Evolutionary conservation across 2,329 filamentous ascomycete species (phyloP).

Genomic region (Sordariomycetes sp.): DNA sequence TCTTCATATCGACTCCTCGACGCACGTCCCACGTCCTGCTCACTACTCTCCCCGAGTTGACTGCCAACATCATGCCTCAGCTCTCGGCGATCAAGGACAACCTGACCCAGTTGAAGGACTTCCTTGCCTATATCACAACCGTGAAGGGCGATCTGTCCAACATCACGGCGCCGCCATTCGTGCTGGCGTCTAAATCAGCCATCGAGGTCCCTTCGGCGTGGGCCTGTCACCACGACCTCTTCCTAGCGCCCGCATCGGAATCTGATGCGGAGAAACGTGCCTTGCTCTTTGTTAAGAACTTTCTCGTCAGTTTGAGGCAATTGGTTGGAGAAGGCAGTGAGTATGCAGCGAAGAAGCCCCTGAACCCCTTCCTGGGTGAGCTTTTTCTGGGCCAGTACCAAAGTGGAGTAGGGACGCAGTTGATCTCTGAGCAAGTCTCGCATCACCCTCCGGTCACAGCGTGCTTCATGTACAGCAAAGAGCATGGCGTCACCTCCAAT

Average conservation of each 20-base stretch:
- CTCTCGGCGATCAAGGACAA: neutral
- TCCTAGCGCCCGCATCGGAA: constrained; percentile 36
- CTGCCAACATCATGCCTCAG: neutral
- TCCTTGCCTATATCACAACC: constrained; percentile 5
- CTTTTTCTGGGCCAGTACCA: constrained; percentile 28
- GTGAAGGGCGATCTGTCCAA: constrained; percentile 42
- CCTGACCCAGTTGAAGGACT: constrained; percentile 11
- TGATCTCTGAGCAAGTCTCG: constrained; percentile 35
- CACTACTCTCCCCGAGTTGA: neutral
- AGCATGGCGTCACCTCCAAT: constrained; percentile 34
- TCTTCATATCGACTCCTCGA: no score
- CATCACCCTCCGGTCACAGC: constrained; percentile 46
- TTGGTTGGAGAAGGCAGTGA: constrained; percentile 31
- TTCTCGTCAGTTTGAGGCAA: constrained; percentile 62
- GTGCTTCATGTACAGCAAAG: constrained; percentile 34
- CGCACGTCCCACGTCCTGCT: no score
- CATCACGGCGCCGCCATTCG: constrained; percentile 39
- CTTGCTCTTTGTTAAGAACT: constrained; percentile 71
- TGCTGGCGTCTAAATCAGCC: constrained; percentile 37
- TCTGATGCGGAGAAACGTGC: constrained; percentile 29
- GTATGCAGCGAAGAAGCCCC: constrained; percentile 31
- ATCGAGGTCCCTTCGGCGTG: constrained; percentile 42
- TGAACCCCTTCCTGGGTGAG: constrained; percentile 44
- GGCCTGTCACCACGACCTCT: constrained; percentile 36
- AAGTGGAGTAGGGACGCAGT: constrained; percentile 14